phyloP scores from a whole-genome alignment of 1,139 yeast species.

The Sugiyamaella neomexicana region DNA sequence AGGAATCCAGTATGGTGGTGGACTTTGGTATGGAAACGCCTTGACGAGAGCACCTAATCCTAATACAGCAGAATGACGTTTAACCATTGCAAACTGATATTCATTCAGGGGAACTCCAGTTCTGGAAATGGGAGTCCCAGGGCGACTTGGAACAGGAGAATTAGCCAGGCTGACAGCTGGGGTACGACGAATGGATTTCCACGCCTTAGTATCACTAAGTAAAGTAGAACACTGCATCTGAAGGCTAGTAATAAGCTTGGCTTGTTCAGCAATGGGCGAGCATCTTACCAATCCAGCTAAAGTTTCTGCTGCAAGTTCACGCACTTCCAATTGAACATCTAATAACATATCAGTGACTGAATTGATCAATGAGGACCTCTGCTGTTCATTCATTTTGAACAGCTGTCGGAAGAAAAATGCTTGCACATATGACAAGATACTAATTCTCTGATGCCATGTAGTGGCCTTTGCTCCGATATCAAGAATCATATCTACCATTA shows the following conservation, averaged over 20 bases:
- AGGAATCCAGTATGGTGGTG: conserved; percentile 93
- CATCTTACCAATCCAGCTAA: conserved; percentile 82
- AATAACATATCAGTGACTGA: conserved; percentile 57
- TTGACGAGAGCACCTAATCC: conserved; percentile 87
- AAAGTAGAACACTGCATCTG: conserved; percentile 44
- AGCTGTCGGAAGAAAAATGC: conserved; percentile 73
- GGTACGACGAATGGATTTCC: conserved; percentile 25
- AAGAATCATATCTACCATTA: conserved; percentile 55
- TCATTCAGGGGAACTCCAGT: conserved; percentile 26
- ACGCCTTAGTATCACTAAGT: conserved; percentile 36
- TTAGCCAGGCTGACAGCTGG: conserved; percentile 12
- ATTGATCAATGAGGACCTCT: conserved; percentile 53
- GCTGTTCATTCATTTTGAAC: conserved; percentile 52
- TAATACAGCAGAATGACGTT: conserved; percentile 81
- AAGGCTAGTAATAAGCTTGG: conserved; percentile 36
- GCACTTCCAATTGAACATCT: conserved; percentile 68
- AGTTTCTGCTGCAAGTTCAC: conserved; percentile 74
- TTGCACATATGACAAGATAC: conserved; percentile 70
- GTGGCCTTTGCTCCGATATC: conserved; percentile 45
- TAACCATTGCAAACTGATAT: conserved; percentile 40
- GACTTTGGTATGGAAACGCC: conserved; percentile 89
- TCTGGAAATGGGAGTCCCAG: conserved; percentile 25
- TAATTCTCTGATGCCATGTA: conserved; percentile 67
- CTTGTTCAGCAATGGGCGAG: conserved; percentile 60
- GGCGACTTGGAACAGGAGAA: conserved; percentile 18